Evolutionary conservation across 768 basidiomycete genomes (phyloP), one percentile per base, ranked within the genome.

Genomic region (Leccinellum rugosiceps): DNA sequence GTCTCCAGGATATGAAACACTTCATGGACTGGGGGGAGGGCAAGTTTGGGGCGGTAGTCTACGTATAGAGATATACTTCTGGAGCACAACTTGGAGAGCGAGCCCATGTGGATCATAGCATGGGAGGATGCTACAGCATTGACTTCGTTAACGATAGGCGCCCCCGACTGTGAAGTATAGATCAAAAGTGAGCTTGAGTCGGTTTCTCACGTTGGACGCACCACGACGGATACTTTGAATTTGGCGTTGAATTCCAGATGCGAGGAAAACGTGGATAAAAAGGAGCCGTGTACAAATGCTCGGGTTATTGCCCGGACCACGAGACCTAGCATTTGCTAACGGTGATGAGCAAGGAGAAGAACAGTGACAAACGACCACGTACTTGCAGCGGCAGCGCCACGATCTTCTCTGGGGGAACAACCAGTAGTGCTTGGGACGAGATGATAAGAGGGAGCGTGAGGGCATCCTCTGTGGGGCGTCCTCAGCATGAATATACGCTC

Each of bases 301-400:
- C 78, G 72, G 23, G 78, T 74, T 54, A 88, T 80, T 10, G 80
- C 79, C 0, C 79, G 76, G 28, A 78, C 76, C 10, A 71, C 62
- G 14, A 80, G 59, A 32, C 55, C 65, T 10, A 72, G 47, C 71
- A 78, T 63, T 53, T 63, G 64, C 59, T 63, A 17, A 32, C 6
- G 25, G 32, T 46, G 4, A 13, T 65, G 2, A 64, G 55, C 8
- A 35, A 26, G 32, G 17, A 3, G 11, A 19, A 8, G 31, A 13
- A 75, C 58, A 50, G 75, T 58, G 26, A 67, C 60, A 19, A 60
- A 52, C 21, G 77, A 67, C 21, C 15, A 62, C 77, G 19, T 43
- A 80, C 74, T 3, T 79, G 68, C 6, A 91, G 71, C 6, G 88
- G 87, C 0, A 90, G 72, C 0, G 82, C 85, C 58, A 78, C 80